These are phyloP conservation scores for Thecaphora thlaspeos DNA, from an alignment of 1,284 basidiomycete genomes.

Conservation along the genomic window DNA sequence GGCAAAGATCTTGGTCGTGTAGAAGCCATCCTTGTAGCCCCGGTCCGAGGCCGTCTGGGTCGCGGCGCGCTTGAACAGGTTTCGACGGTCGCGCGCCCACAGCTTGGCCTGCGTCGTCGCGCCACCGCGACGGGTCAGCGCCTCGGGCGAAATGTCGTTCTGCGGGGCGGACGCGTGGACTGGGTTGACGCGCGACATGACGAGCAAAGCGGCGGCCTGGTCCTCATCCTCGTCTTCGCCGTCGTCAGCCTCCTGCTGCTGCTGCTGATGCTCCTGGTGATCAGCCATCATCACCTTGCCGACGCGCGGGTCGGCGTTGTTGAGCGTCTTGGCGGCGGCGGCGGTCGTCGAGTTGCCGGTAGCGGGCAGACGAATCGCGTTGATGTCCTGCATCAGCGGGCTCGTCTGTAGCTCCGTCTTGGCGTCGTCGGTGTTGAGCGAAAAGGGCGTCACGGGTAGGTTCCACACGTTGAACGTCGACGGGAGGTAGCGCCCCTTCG, in stretches of 20 bases:
- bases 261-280: too few species aligned
- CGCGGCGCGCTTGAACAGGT: background rate
- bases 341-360: conserved; percentile 6
- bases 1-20: conserved; percentile 68
- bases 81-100: too few species aligned
- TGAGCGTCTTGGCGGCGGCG: conserved; percentile 14
- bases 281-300: background rate
- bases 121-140: background rate
- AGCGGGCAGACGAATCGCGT: conserved; percentile 10
- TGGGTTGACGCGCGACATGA: background rate
- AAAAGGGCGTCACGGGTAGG: conserved; percentile 13
- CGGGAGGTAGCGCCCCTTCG: conserved; percentile 35
- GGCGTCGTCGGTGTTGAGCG: conserved; percentile 1
- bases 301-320: conserved; percentile 2
- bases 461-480: conserved; percentile 48
- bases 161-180: conserved; percentile 10
- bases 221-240: conserved; percentile 4
- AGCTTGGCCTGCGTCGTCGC: background rate
- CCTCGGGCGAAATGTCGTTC: background rate
- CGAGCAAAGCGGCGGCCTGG: too few species aligned
- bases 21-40: conserved; percentile 69
- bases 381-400: conserved; percentile 8
- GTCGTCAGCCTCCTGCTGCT: conserved; percentile 8
- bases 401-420: background rate
- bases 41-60: conserved; percentile 3